Base-by-base conservation (phyloP, 2,329 filamentous ascomycete species). In the Pochonia chlamydosporia region DNA sequence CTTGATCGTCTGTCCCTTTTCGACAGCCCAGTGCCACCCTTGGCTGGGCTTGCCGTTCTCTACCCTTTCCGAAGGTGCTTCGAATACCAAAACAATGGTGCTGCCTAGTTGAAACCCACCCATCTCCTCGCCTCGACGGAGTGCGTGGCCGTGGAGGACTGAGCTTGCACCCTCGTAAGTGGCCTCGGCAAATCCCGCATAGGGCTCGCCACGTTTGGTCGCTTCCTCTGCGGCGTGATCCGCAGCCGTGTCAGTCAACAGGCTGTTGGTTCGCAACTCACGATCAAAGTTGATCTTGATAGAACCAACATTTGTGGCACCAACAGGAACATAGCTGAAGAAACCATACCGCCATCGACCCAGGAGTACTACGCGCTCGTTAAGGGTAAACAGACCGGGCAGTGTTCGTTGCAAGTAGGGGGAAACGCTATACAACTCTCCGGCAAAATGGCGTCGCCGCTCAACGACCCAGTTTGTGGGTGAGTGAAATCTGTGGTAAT, bases 401-500 rank as follows among this genome's bases (percentile, higher is more conserved):
- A 99, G 76, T 1, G 88, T 95, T 54, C 89, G 85, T 65, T 96
- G 91, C 11, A 99, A 79, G 67, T 96, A 99, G 0, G 93, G 93
- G 0, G 89, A 95, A 4, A 99, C 93, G 46, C 86, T 92, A 74
- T 88, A 99, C 8, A 99, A 77, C 67, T 99, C 95, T 49, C 93
- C 93, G 1, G 93, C 91, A 63, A 99, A 99, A 71, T 99, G 93
- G n/a, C 93, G 87, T 37, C 95, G 84, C 54, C 84, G 84, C 68
- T 96, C 88, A 28, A 93, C 93, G 14, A 99, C 90, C 93, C 93
- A 99, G 57, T 89, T 87, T 2, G 89, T 85, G 0, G 93, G 93
- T 2, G 89, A 95, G 72, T 99, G 95, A 74, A 97, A 99, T 54
- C 92, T 88, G 71, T 99, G 93, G 71, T 99, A 99, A 71, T 99